Base-by-base conservation (phyloP, 1,284 basidiomycete species). In the Tremellales sp. region DNA sequence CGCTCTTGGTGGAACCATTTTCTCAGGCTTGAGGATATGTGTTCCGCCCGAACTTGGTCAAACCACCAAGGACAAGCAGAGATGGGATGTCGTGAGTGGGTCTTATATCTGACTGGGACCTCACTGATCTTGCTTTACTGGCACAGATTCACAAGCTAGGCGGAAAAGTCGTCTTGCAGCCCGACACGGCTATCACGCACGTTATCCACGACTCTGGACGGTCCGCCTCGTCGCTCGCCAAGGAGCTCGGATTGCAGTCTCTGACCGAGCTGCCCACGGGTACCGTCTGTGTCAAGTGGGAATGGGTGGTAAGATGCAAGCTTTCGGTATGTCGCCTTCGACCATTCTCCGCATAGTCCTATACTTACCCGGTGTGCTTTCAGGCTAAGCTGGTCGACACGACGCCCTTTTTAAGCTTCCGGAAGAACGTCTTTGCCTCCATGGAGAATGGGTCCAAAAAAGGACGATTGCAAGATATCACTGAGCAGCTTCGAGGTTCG, bases 141-240 rank as follows among this genome's bases (percentile, higher is more conserved):
- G 7, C 44, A 25, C 27, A 68, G 68, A 66, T 71, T 6, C 24
- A 51, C 1, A 54, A 61, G 19, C 49, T 62, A 2, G 66, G 62
- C 4, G 68, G 66, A 2, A 34, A 54, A 3, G 63, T 65, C 22
- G 54, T 57, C 9, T 37, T 66, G 1, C 54, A 61, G n/a, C 60
- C 66, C 1, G 65, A 71, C 42, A 69, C 62, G 7, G 60, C 67
- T 6, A 58, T 65, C 35, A 69, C 67, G 2, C 67, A 71, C 31
- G 63, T 71, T 21, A 61, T 71, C 19, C 60, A 60, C 32, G 65
- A 71, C 40, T 33, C 48, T 1, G 58, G 58, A 4, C 36, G 35
- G 4, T 56, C 56, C 3, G 53, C 55, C 1, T 58, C 60, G 0
- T 42, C 44, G 8, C 48, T 66, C 7, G 50, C 59, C 5, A 48